Conservation (phyloP, 148 eudicot species). For the Heliamphora exappendiculata region DNA sequence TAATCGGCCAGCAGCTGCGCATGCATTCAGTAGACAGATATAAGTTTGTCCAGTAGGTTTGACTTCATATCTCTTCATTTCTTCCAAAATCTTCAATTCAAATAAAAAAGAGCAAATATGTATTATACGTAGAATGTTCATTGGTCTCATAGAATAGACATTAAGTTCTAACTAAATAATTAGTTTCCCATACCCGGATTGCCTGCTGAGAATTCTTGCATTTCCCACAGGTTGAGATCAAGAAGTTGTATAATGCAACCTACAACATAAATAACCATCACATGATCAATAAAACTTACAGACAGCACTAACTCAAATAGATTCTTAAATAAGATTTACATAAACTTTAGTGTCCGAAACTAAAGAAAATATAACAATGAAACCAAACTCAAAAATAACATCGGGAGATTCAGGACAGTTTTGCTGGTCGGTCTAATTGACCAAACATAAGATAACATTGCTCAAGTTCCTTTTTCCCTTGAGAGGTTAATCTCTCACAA, state of each 20-base stretch:
- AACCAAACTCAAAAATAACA: neutral
- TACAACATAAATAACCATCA: constrained; percentile 15
- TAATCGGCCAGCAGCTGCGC: constrained; percentile 74
- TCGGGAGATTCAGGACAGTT: neutral
- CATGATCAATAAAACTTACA: neutral
- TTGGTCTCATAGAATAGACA: neutral
- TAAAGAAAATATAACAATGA: neutral
- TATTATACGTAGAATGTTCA: neutral
- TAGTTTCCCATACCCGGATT: constrained; percentile 38
- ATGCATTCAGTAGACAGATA: constrained; percentile 87
- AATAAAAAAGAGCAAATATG: constrained; percentile 12
- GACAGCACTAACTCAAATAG: neutral
- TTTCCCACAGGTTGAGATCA: constrained; percentile 82
- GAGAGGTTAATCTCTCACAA: too few species aligned
- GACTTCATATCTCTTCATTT: constrained; percentile 89
- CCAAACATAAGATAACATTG: neutral
- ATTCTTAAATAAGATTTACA: neutral
- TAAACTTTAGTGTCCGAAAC: neutral
- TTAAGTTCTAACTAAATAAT: constrained; percentile 1
- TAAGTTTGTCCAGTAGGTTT: constrained; percentile 90
- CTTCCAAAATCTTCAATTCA: constrained; percentile 65
- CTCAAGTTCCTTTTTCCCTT: too few species aligned
- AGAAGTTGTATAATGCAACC: constrained; percentile 79
- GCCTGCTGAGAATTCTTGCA: constrained; percentile 71
- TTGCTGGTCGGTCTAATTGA: neutral